phyloP scores from a whole-genome alignment of 805 yeast genomes.

The Priceomyces melissophilus region DNA sequence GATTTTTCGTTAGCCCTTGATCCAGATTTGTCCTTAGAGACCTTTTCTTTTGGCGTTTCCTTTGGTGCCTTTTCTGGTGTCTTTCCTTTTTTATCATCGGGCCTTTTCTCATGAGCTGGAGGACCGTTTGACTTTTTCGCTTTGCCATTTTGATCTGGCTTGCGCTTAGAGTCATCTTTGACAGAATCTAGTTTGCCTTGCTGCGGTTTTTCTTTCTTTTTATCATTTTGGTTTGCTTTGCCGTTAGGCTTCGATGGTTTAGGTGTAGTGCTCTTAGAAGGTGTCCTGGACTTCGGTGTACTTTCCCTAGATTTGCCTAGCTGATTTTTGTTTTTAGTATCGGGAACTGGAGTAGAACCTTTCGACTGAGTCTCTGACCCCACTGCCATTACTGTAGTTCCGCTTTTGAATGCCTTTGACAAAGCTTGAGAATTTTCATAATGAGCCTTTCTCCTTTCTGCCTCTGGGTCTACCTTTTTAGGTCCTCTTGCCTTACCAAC shows the following conservation, averaged over 20 bases:
- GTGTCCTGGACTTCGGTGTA: too few relatives aligned
- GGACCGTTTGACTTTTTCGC: too few relatives aligned
- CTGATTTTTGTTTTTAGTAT: constrained; percentile 1
- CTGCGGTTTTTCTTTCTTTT: neutral
- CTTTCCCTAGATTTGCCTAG: too few relatives aligned
- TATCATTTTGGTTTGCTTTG: neutral
- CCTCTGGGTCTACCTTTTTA: constrained; percentile 23
- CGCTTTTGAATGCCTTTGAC: constrained; percentile 31
- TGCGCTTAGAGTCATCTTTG: neutral
- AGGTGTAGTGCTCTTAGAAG: neutral
- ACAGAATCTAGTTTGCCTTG: neutral
- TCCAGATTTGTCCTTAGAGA: neutral
- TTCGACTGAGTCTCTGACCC: constrained; percentile 24
- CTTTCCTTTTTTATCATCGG: neutral
- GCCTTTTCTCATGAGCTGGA: too few relatives aligned
- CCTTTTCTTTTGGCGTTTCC: neutral
- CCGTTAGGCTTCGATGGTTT: neutral
- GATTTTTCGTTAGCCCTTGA: too few relatives aligned
- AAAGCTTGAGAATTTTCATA: constrained; percentile 30
- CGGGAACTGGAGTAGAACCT: constrained; percentile 2
- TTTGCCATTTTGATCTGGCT: too few relatives aligned
- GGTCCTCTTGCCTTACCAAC: constrained; percentile 12
- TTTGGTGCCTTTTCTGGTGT: neutral
- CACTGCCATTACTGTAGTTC: constrained; percentile 36
- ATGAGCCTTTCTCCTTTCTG: constrained; percentile 37